Base-by-base conservation (phyloP, 2,329 filamentous ascomycete species). In the Fusarium mundagurra region DNA sequence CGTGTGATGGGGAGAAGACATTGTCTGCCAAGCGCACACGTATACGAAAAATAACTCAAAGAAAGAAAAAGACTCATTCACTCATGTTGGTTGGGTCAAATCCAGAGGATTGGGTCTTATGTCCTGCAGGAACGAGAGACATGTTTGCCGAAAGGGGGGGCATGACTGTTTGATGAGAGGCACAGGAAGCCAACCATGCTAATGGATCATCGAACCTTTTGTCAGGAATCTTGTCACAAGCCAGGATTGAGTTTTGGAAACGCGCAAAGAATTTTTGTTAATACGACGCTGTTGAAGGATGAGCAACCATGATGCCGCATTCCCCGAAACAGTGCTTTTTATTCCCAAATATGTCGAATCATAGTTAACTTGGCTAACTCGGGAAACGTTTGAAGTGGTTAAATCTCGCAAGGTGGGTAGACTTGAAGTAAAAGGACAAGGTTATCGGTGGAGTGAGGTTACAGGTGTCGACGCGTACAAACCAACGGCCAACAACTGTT, bases 1-100 rank as follows among this genome's bases (percentile, higher is more conserved):
- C 7, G 65, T 41, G 34, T 55, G 51, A 55, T 55, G 55, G n/a
- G 72, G 58, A 12, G 59, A 44, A 29, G 71, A 39, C 61, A 69
- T 61, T 44, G 47, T 27, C 8, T 59, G 44, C 33, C 33, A 31
- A 24, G 34, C 34, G 9, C n/a, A 39, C 3, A 2, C 20, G 24
- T 41, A 53, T 27, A 36, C n/a, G n/a, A 29, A 53, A 24, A 31
- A 17, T 8, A 20, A 17, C 9, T 14, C 27, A 22, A 29, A 29
- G 18, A 17, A 22, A 6, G 13, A 48, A 33, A 54, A 20, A 9
- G 27, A 24, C 33, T 33, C n/a, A 16, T 53, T 31, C 27, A 29
- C 12, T 36, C 43, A 39, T 39, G 6, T 13, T 33, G 27, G 34
- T 17, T 24, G 44, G 27, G 20, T 24, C 47, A 27, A 39, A 13